Percentiles rank a stretch among this genome's conserved stretches.
phyloP scores from a whole-genome alignment of 768 basidiomycete genomes.

The Cystofilobasidium capitatum region DNA sequence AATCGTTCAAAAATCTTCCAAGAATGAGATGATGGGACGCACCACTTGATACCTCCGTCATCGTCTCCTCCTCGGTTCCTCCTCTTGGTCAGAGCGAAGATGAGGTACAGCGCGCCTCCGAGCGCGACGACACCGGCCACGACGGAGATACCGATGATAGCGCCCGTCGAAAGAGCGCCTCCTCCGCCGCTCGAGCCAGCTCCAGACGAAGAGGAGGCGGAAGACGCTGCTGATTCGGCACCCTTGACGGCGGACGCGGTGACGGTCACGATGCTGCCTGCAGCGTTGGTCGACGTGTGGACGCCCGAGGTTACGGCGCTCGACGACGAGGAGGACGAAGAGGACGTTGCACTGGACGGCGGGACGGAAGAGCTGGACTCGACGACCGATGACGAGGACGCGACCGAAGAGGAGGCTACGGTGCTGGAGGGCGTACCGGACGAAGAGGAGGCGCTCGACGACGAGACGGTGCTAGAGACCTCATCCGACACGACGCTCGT shows the following conservation, averaged over 20 bases:
- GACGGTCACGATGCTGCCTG: constrained; percentile 14
- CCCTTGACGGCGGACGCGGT: background rate
- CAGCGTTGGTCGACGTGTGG: constrained; percentile 5
- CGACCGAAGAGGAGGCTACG: background rate
- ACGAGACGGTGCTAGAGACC: background rate
- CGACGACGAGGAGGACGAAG: background rate
- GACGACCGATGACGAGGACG: background rate
- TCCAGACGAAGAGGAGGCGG: background rate
- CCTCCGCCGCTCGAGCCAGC: background rate
- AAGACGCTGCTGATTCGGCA: background rate
- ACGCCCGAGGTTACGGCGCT: background rate
- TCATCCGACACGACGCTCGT: background rate
- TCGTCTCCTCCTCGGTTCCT: constrained; percentile 22
- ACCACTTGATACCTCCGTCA: constrained; percentile 25
- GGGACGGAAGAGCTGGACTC: background rate
- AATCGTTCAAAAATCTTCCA: background rate
- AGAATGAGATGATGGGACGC: background rate
- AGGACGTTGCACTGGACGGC: background rate
- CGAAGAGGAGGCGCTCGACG: background rate
- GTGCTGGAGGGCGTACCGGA: background rate
- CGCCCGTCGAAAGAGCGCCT: constrained; percentile 26
- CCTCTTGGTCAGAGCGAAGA: constrained; percentile 16
- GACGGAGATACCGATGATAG: constrained; percentile 26
- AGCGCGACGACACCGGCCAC: constrained; percentile 23
- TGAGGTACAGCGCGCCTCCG: constrained; percentile 16